Evolutionary conservation across 2,329 filamentous ascomycete species (phyloP), one percentile per base, ranked within the genome.

Genomic region (Ceratocystis eucalypticola): DNA sequence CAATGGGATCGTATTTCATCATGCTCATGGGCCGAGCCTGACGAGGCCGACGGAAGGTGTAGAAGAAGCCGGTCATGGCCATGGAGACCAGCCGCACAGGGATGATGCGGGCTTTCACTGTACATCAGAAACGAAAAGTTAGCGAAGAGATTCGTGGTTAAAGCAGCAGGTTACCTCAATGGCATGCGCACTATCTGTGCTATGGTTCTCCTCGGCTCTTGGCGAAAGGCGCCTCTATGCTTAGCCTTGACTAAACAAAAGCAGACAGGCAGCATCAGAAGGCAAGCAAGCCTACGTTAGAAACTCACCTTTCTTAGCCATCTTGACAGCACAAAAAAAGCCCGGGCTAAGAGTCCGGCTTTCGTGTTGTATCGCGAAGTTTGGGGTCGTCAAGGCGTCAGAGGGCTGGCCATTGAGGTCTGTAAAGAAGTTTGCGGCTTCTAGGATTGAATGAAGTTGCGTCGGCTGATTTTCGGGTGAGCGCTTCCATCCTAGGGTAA

Each of bases 51-150:
- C 88, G 82, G 76, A 96, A 86, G 65, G 91, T 95, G 77, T 93
- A 92, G 82, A 93, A 99, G 83, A 91, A 99, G 73, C 94, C 94
- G 30, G 94, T 99, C 88, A 96, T 88, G 75, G 94, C 94, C 94
- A 99, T 99, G 70, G 91, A 96, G 76, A 99, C 81, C 71, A 99
- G 88, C 75, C 94, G 92, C 76, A 96, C 93, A 74, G 89, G 84
- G 75, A 99, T 87, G 71, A 93, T 88, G 76, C 95, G 91, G 74
- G 92, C 89, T 82, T 97, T 97, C 69, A 82, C 91, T 95, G 75
- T 45, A 57, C 2, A 20, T 6, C 8, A 22, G 20, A 25, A 5
- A 15, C 10, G 12, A 41, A 41, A 30, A 7, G 22, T 37, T n/a
- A 59, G 50, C 37, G 30, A 5, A 2, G 20, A 1, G 10, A 15